Base-by-base conservation (phyloP, 331 rosid species). In the Phaseolus coccineus region DNA sequence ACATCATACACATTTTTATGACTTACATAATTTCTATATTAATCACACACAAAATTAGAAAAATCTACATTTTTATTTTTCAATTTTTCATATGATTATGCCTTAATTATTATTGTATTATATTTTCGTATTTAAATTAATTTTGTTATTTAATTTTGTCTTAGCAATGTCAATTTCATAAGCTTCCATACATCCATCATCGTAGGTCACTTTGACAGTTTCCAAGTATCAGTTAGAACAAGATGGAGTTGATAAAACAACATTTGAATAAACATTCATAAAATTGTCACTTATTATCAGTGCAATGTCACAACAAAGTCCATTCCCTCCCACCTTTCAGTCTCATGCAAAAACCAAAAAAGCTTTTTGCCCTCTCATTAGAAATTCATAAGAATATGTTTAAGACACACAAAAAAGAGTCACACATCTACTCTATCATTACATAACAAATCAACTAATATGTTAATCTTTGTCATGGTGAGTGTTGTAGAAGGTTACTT, bases 371-470 rank as follows among this genome's bases (percentile, higher is more conserved):
- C 33, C 8, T 67, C 71, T 40, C 2, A 40, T 40, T 9, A 40
- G 28, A 80, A 64, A 72, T 24, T 35, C 50, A 19, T 28, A 33
- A 81, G 73, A 70, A 52, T 33, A 74, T n/a, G 53, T 62, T 28
- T 59, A 80, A 19, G 61, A 31, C 61, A 66, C 61, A 59, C 56
- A 44, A 33, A 53, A 48, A 48, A 27, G 50, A 68, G 22, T 24
- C 42, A 55, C 42, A 73, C 67, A 67, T 33, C 48, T 70, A 42
- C 67, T 15, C 40, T 50, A 44, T 62, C 62, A 58, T 77, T 56
- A 4, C 56, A 77, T 44, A 73, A 69, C 65, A 69, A 56, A 84
- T 69, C 37, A 69, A 83, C 71, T 48, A 52, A 71, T 55, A 53
- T 81, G 80, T 74, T 63, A 80, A 39, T 14, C 59, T 28, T 68